Base-by-base conservation (phyloP, 495 filamentous ascomycete genomes). In the Emericellopsis terricola region DNA sequence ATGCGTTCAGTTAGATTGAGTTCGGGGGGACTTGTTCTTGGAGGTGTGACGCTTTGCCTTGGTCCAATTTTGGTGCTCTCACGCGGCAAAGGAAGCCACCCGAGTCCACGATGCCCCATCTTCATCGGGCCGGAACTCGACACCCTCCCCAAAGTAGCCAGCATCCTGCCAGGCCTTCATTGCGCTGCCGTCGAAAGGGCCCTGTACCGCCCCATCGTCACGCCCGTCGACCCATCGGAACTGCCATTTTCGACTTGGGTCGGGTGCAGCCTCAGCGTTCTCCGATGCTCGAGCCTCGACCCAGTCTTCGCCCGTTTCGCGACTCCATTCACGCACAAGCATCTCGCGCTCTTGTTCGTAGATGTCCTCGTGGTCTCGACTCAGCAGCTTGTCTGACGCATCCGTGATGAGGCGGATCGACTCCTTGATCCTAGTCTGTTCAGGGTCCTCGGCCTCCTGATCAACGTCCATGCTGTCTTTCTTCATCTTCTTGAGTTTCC, bases 281-380 rank as follows among this genome's bases (percentile, higher is more conserved):
- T 48, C 42, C 10, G 36, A 16, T 6, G 32, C 24, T 1, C 38
- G 32, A 1, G 49, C 44, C 38, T 91, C 81, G n/a, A 79, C 65
- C 86, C 89, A 99, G 6, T 73, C 69, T 42, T 94, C 86, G 4
- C 85, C 91, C 0, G 81, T 82, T 48, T 96, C 87, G n/a, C 69
- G 71, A 18, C 66, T 63, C 45, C 83, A 96, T 47, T 86, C 80
- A 16, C 91, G 60, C 17, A 81, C 75, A 23, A 96, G 59, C 23
- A 74, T 53, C 50, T 96, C 89, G n/a, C 87, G 62, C 41, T 86
- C 82, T 4, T 70, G 66, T 33, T 96, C 87, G 46, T 96, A 99
- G 27, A 94, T 77, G 14, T 94, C 81, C 1, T 70, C 65, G 36
- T 89, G 76, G 15, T 81, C 85, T 23, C 86, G 62, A 3, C 71